Conservation (phyloP, 2,329 filamentous ascomycete species). For the Neonectria magnoliae region DNA sequence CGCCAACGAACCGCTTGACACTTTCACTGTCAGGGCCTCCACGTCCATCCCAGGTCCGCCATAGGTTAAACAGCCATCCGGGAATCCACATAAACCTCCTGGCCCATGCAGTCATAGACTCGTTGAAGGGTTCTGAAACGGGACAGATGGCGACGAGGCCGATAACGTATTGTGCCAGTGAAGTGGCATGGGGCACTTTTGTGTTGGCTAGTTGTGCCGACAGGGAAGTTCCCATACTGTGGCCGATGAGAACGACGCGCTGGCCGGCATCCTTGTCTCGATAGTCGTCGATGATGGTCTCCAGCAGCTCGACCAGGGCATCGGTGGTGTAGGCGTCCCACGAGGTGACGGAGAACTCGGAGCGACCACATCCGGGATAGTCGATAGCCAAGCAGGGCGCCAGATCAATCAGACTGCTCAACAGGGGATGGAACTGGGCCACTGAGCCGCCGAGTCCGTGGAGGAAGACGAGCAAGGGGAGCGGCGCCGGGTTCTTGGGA, state of each 20-base stretch:
- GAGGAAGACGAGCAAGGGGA: conserved; percentile 89
- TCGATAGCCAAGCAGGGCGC: conserved; percentile 87
- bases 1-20: conserved; percentile 80
- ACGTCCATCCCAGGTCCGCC: conserved; percentile 80
- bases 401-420: conserved; percentile 83
- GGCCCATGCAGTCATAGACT: conserved; percentile 55
- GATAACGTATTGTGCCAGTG: conserved; percentile 71
- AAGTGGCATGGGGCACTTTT: conserved; percentile 54
- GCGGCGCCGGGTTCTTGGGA: conserved; percentile 73
- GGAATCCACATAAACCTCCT: conserved; percentile 75
- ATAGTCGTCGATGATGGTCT: conserved; percentile 77
- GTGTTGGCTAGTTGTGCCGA: conserved; percentile 73
- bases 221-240: conserved; percentile 90
- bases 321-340: conserved; percentile 85
- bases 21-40: conserved; percentile 83
- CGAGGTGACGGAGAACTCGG: conserved; percentile 73
- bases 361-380: conserved; percentile 88
- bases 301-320: conserved; percentile 79
- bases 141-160: conserved; percentile 88
- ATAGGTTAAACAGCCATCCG: conserved; percentile 76
- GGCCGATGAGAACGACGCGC: conserved; percentile 81
- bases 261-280: conserved; percentile 73
- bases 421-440: conserved; percentile 84
- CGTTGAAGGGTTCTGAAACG: conserved; percentile 69
- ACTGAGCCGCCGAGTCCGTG: conserved; percentile 94